These are phyloP conservation scores for Neolentinus lepideus DNA, from an alignment of 1,284 basidiomycete species.

Conservation along the genomic window DNA sequence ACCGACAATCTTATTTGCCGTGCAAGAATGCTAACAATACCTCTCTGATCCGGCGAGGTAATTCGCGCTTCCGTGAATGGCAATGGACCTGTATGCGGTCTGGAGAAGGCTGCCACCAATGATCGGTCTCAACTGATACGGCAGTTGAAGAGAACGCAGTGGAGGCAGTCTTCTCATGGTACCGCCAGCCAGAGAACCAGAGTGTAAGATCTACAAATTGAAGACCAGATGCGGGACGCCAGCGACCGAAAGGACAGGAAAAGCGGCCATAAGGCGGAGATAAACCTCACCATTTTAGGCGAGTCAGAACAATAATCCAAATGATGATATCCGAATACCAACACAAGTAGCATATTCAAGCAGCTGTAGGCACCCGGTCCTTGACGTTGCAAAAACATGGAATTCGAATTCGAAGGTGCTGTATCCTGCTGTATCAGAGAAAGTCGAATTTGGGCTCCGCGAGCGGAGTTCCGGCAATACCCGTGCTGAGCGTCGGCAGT, in stretches of 20 bases:
- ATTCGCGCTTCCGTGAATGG: not conserved
- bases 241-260: not conserved
- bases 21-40: not conserved
- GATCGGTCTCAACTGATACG: not conserved
- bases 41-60: not conserved
- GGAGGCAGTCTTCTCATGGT: not conserved
- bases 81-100: not conserved
- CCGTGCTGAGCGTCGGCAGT: not conserved
- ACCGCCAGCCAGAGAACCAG: not conserved
- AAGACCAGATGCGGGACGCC: not conserved
- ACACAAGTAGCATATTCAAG: no score
- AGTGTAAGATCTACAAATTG: not conserved
- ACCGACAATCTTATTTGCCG: not conserved
- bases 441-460: not conserved
- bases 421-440: no score
- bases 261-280: not conserved
- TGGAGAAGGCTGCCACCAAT: not conserved
- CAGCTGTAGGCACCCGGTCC: no score
- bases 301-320: no score
- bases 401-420: no score
- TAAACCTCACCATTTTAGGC: not conserved
- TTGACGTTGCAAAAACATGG: no score
- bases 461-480: not conserved
- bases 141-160: not conserved
- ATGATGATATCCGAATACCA: no score